These are phyloP conservation scores for Sabuloglossum arenarium DNA, from an alignment of 495 filamentous ascomycete species.

Conservation along the genomic window DNA sequence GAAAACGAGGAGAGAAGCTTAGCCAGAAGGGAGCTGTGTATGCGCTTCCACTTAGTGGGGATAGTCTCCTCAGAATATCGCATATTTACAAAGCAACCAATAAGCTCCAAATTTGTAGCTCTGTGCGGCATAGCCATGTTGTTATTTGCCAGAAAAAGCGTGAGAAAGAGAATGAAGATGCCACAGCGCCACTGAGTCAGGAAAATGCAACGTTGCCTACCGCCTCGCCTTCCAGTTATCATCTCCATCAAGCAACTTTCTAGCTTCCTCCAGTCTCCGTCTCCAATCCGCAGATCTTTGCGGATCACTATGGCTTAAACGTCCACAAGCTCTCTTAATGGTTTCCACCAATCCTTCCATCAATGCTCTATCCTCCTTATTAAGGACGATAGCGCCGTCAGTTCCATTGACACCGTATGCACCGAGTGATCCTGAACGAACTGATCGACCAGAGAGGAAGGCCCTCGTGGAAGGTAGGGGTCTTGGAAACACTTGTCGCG, in stretches of 20 bases:
- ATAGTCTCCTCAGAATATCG: no score
- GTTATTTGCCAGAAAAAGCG: no score
- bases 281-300: not conserved
- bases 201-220: not conserved
- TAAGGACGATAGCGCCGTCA: not conserved
- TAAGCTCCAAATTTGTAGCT: no score
- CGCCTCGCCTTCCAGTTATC: not conserved
- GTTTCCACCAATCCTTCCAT: not conserved
- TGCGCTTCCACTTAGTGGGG: no score
- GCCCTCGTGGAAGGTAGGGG: not conserved
- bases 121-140: no score
- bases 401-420: not conserved
- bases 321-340: not conserved
- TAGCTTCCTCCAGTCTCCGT: not conserved
- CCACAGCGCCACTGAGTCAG: not conserved
- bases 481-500: not conserved
- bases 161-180: no score
- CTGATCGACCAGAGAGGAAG: not conserved
- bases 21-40: no score
- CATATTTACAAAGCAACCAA: no score
- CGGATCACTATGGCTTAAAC: not conserved
- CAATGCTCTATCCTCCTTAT: not conserved
- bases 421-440: not conserved
- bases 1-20: no score
- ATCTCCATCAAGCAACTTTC: conserved; percentile 1